Base-by-base conservation (phyloP, 1,284 basidiomycete genomes). In the Mycena citricolor region DNA sequence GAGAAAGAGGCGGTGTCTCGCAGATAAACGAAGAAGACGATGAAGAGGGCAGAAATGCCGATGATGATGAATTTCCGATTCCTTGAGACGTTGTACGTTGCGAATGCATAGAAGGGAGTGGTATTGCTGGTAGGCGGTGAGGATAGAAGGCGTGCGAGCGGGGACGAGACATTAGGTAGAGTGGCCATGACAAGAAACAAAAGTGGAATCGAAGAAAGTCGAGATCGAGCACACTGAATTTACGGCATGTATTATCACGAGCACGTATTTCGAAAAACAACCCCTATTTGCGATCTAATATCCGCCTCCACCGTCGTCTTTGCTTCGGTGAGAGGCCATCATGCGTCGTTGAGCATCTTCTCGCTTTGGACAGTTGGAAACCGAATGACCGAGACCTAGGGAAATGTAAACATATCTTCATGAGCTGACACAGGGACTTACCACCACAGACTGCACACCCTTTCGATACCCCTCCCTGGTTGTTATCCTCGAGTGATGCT, bases 391-490 rank as follows among this genome's bases (percentile, higher is more conserved):
- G 39, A 99, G 79, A 60, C 90, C 88, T 88, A 57, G 4, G 41
- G 37, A 37, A 14, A 37, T 32, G 29, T 39, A 33, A 28, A 29
- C 42, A 44, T 14, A 48, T 52, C 25, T 51, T 19, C 35, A 44
- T 8, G 19, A 12, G 40, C 21, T 17, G 8, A 25, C 11, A 39
- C 34, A 8, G 19, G 30, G 16, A 62, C 70, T 48, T 60, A 83
- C 93, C 97, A 62, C 97, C 97, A 71, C 97, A 99, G 25, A 98
- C 89, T 2, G 93, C 86, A 69, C 97, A 99, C 14, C 94, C 94
- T 50, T 83, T 86, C 53, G 92, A 66, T 3, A 77, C 74, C 3
- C 83, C 87, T 12, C 86, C 88, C 51, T 87, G 84, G 1, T 77
- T 80, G 2, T 81, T 84, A 67, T 99, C 97, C 31, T 98, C 93